Evolutionary conservation across 1,139 yeast species (phyloP), one percentile per base, ranked within the genome.

Genomic region (Geotrichum europaeum): DNA sequence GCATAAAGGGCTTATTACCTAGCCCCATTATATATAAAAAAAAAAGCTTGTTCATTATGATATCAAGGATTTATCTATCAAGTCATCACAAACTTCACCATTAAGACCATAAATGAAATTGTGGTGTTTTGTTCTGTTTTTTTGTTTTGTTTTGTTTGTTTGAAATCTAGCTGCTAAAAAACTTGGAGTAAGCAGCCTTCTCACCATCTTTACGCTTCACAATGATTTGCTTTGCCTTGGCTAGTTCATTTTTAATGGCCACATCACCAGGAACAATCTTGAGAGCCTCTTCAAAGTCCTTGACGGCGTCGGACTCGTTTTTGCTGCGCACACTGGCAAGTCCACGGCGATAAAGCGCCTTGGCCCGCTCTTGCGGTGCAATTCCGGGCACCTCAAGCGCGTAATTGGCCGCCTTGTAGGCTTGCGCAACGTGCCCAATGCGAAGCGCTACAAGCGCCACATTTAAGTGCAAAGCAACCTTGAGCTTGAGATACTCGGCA

Each of bases 331-430:
- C 75, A 67, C 84, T 79, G 0, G 96, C 97, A 70, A 83, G 78
- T 43, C 96, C 97, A 72, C 90, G 85, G 70, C 97, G 85, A 78
- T 86, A 91, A 58, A 82, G 77, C 0, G 96, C 97, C 77, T 91
- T 91, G 12, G 96, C 89, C 72, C 80, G 81, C 24, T 89, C 84
- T 65, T 84, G 81, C 53, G 82, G 87, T 58, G 84, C 89, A 12
- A 87, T 78, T 28, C 34, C 51, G 53, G 83, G 85, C 32, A 79
- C 81, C 56, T 81, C 86, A 58, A 89, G 78, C 1, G 89, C 96
- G 54, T 82, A 82, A 3, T 83, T 75, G 7, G 96, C 82, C 7
- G 87, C 83, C 56, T 75, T 73, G 55, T 87, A 75, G 0, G 85
- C 84, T 45, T 80, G 82, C 63, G 76, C 78, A 59, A 83, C 83